Evolutionary conservation across 164 flowering plant species (phyloP).

Genomic region (Stephania cephalantha): DNA sequence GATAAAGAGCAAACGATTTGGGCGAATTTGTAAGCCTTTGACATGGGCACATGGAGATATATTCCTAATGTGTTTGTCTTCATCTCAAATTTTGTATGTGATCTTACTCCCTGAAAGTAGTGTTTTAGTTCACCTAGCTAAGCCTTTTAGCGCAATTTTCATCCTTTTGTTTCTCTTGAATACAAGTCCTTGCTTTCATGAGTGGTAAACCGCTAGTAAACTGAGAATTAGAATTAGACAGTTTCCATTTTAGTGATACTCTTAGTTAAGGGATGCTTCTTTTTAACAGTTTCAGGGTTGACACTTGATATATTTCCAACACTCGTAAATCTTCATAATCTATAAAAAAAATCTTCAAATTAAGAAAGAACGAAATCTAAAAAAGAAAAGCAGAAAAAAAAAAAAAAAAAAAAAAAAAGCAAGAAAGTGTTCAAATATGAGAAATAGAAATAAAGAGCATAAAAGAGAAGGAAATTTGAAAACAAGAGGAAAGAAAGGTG

Average conservation of each 20-base stretch:
- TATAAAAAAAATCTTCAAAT: too few species aligned
- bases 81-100: conserved; percentile 89
- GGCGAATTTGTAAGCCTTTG: conserved; percentile 74
- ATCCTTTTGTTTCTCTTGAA: background rate
- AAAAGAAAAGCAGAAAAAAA: too few species aligned
- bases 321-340: too few species aligned
- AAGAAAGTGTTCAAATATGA: too few species aligned
- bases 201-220: background rate
- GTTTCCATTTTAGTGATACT: background rate
- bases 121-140: background rate
- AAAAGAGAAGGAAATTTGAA: too few species aligned
- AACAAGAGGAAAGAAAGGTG: too few species aligned
- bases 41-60: conserved; percentile 96
- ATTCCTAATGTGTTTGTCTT: conserved; percentile 93
- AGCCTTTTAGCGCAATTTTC: background rate
- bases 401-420: too few species aligned
- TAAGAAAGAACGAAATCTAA: too few species aligned
- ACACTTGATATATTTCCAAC: too few species aligned
- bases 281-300: too few species aligned
- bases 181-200: background rate
- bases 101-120: background rate
- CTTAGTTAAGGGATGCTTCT: too few species aligned
- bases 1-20: conserved; percentile 85
- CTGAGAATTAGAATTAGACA: background rate
- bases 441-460: too few species aligned